phyloP scores from a whole-genome alignment of 2,329 filamentous ascomycete species.

The Stagonosporopsis tanaceti region DNA sequence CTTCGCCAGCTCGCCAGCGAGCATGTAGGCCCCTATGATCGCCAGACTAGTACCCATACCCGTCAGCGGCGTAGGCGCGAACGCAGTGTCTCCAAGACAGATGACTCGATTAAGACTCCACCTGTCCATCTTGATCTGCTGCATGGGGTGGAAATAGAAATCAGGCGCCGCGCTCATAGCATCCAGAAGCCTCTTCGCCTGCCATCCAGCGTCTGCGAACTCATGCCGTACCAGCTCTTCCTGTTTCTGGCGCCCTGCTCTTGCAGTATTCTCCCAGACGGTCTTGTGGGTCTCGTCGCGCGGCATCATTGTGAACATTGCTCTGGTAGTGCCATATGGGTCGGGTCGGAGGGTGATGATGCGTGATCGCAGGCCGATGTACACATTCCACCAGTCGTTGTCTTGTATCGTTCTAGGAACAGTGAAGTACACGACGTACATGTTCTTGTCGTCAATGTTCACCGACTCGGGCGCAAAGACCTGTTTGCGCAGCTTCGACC shows the following conservation, averaged over 20 bases:
- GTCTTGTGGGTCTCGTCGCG: constrained; percentile 26
- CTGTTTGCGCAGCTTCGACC: constrained; percentile 54
- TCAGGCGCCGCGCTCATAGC: constrained; percentile 52
- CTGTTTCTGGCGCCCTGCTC: constrained; percentile 47
- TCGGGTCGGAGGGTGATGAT: constrained; percentile 34
- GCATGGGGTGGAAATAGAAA: constrained; percentile 58
- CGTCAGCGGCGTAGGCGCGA: constrained; percentile 58
- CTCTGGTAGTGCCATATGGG: constrained; percentile 34
- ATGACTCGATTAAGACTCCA: constrained; percentile 60
- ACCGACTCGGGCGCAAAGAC: constrained; percentile 34
- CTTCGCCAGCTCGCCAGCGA: constrained; percentile 47
- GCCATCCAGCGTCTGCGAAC: constrained; percentile 55
- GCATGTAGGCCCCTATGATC: constrained; percentile 49
- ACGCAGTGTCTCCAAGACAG: constrained; percentile 64
- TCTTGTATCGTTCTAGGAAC: constrained; percentile 44
- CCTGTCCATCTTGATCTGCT: constrained; percentile 54
- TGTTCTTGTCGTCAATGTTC: constrained; percentile 24
- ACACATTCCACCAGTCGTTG: constrained; percentile 47
- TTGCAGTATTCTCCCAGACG: constrained; percentile 37
- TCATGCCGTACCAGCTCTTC: constrained; percentile 47
- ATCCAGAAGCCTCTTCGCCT: constrained; percentile 53
- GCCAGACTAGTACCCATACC: constrained; percentile 52
- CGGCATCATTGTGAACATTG: constrained; percentile 51
- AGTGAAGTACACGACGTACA: constrained; percentile 51
- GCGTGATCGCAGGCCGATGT: constrained; percentile 48